Evolutionary conservation across 2,329 filamentous ascomycete genomes (phyloP).

Genomic region (Malbranchea cinnamomea): DNA sequence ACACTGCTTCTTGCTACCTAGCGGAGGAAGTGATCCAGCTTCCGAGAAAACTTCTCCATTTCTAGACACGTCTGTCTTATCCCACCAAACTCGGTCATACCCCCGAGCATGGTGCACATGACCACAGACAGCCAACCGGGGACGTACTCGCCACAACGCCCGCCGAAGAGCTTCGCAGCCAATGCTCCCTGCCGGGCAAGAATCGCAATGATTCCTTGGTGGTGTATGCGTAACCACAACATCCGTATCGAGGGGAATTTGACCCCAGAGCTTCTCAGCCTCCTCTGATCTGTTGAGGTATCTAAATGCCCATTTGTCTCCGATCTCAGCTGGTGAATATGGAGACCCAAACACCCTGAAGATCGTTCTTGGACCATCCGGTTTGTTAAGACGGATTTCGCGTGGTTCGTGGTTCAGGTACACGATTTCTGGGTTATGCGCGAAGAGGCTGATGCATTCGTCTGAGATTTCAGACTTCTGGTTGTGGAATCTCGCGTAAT

Average conservation of each 20-base stretch:
- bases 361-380: conserved; percentile 31
- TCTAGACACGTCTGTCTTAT: conserved; percentile 4
- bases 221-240: conserved; percentile 44
- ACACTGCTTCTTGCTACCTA: conserved; percentile 38
- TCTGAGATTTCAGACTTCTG: conserved; percentile 29
- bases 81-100: conserved; percentile 38
- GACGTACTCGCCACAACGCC: conserved; percentile 32
- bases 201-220: conserved; percentile 36
- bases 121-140: conserved; percentile 40
- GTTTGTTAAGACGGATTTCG: conserved; percentile 28
- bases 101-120: conserved; percentile 44
- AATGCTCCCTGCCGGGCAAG: conserved; percentile 17
- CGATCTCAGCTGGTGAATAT: conserved; percentile 32
- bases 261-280: conserved; percentile 32
- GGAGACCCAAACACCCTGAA: conserved; percentile 47
- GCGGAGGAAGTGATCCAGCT: conserved; percentile 23
- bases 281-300: conserved; percentile 27
- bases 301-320: conserved; percentile 41
- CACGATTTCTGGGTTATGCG: conserved; percentile 25
- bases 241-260: conserved; percentile 37
- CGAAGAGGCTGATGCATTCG: conserved; percentile 31
- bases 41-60: conserved; percentile 7
- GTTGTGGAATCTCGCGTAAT: conserved; percentile 30
- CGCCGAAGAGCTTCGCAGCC: conserved; percentile 36
- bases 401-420: conserved; percentile 38